Conservation (phyloP, 345 rosid species). For the Euphorbia pulcherrima region DNA sequence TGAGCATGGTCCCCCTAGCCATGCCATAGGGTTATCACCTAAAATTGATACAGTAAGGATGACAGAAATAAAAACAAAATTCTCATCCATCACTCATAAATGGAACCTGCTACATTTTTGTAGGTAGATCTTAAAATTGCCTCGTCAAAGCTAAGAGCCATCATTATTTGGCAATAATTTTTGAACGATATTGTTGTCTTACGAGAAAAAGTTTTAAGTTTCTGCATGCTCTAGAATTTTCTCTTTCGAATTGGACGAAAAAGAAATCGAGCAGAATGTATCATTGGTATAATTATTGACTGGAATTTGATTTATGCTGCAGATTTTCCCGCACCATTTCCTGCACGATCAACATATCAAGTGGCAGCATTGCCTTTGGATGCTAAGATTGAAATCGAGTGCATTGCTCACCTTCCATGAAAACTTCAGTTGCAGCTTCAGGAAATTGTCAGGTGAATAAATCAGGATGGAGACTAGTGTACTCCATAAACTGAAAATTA, state of each 20-base stretch:
- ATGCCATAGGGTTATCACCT: not conserved
- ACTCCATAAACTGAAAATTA: not conserved
- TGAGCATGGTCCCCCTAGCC: too few relatives aligned
- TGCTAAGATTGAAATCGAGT: conserved; percentile 88
- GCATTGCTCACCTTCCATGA: conserved; percentile 65
- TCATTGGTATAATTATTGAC: not conserved
- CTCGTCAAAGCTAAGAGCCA: too few relatives aligned
- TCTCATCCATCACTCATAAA: too few relatives aligned
- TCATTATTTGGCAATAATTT: not conserved
- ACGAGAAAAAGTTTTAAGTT: not conserved
- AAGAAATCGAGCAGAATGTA: too few relatives aligned
- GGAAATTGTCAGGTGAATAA: not conserved
- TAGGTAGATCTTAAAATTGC: too few relatives aligned
- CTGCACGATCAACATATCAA: conserved; percentile 89
- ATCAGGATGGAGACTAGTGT: too few relatives aligned
- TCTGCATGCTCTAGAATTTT: not conserved
- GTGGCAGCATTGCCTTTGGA: conserved; percentile 89
- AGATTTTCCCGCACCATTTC: conserved; percentile 83
- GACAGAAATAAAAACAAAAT: too few relatives aligned
- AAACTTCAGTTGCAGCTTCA: not conserved
- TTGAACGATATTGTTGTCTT: not conserved
- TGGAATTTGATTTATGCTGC: conserved; percentile 19
- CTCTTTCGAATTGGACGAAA: too few relatives aligned
- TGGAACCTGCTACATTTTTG: too few relatives aligned
- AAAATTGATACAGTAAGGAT: not conserved